A percentile compares a stretch with the other conserved stretches of the same genome.
Evolutionary conservation across 1,139 yeast genomes (phyloP).

Genomic region (Komagataea norvegica): DNA sequence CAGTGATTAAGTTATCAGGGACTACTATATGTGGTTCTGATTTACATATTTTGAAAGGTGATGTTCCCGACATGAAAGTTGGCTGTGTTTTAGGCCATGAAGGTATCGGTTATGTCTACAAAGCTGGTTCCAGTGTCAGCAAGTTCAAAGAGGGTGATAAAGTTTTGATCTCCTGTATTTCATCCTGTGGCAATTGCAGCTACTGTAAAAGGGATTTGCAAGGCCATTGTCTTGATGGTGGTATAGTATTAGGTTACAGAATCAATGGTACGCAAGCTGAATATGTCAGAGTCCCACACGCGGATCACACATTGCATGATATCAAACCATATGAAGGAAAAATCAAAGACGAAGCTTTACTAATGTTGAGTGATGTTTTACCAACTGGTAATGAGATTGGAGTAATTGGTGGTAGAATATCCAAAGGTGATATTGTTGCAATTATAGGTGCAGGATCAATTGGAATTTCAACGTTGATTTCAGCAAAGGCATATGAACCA

Average conservation of each 20-base stretch:
- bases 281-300: slow-evolving; percentile 40
- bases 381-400: slow-evolving; percentile 46
- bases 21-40: slow-evolving; percentile 49
- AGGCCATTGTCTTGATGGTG: slow-evolving; percentile 40
- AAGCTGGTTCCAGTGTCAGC: slow-evolving; percentile 34
- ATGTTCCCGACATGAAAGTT: slow-evolving; percentile 45
- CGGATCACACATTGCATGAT: slow-evolving; percentile 32
- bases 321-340: slow-evolving; percentile 30
- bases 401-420: slow-evolving; percentile 35
- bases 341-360: slow-evolving; percentile 33
- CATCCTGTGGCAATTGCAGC: slow-evolving; percentile 48
- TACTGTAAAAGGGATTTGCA: slow-evolving; percentile 42
- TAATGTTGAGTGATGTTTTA: slow-evolving; percentile 40
- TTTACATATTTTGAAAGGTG: slow-evolving; percentile 42
- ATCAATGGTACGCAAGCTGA: slow-evolving; percentile 44
- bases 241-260: slow-evolving; percentile 41
- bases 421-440: slow-evolving; percentile 40
- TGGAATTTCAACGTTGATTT: slow-evolving; percentile 39
- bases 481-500: slow-evolving; percentile 36
- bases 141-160: slow-evolving; percentile 40
- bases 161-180: slow-evolving; percentile 42
- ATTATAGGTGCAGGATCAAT: slow-evolving; percentile 47
- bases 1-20: slow-evolving; percentile 37
- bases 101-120: slow-evolving; percentile 43
- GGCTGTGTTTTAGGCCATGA: slow-evolving; percentile 49